These are phyloP conservation scores for Solanum medicagineum DNA, from an alignment of 257 asterid species.

Conservation along the genomic window DNA sequence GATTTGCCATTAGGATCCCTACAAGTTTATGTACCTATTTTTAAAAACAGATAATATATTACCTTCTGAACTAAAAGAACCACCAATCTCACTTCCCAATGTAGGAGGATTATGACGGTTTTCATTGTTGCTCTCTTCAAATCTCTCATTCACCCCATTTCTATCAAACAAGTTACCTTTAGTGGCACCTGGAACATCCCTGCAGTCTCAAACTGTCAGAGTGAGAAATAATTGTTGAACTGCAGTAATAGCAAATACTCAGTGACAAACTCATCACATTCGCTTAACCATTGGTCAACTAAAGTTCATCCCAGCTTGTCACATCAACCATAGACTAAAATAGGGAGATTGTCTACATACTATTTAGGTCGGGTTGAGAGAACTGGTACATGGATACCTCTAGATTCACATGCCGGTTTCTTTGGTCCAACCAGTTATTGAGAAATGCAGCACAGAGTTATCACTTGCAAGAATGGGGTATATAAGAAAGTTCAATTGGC, in stretches of 20 bases:
- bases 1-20: conserved; percentile 12
- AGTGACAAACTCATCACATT: background rate
- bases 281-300: background rate
- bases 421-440: background rate
- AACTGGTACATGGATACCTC: background rate
- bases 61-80: conserved; percentile 69
- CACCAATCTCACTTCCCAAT: conserved; percentile 29
- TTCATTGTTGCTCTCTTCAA: conserved; percentile 34
- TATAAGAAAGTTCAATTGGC: background rate
- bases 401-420: background rate
- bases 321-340: background rate
- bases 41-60: conserved; percentile 2
- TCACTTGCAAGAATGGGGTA: background rate
- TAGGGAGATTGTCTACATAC: background rate
- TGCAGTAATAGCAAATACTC: background rate
- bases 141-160: conserved; percentile 32
- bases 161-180: conserved; percentile 32
- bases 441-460: background rate
- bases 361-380: background rate
- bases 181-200: conserved; percentile 43
- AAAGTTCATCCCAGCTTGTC: background rate
- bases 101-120: conserved; percentile 39
- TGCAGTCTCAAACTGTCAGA: conserved; percentile 16
- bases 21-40: background rate
- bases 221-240: background rate